These are phyloP conservation scores for Lecanicillium sp. DNA, from an alignment of 2,329 filamentous ascomycete genomes.

Conservation along the genomic window DNA sequence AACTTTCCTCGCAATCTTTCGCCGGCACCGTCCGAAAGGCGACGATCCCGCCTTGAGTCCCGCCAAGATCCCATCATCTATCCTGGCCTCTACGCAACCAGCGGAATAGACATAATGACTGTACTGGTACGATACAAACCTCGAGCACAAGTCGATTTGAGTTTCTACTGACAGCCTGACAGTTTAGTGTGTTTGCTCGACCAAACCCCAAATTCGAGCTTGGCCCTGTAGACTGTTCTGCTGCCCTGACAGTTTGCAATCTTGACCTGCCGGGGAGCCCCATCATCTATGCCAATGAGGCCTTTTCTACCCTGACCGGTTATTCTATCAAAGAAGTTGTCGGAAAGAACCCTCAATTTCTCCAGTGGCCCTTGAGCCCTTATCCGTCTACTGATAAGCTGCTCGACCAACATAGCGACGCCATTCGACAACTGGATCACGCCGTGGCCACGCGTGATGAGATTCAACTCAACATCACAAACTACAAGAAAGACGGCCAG, in stretches of 20 bases:
- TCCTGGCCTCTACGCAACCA: constrained; percentile 49
- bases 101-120: constrained; percentile 49
- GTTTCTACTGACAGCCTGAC: constrained; percentile 4
- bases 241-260: constrained; percentile 78
- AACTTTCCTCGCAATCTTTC: constrained; percentile 15
- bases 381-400: not conserved
- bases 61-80: constrained; percentile 45
- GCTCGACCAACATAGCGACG: constrained; percentile 38
- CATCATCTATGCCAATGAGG: constrained; percentile 78
- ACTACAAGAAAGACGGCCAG: constrained; percentile 76
- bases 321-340: constrained; percentile 69
- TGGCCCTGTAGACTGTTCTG: constrained; percentile 77
- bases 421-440: constrained; percentile 48
- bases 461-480: constrained; percentile 54
- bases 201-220: constrained; percentile 72
- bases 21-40: not conserved
- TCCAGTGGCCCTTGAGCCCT: constrained; percentile 65
- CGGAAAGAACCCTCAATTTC: constrained; percentile 76
- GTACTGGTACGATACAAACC: constrained; percentile 40
- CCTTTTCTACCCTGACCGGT: constrained; percentile 73
- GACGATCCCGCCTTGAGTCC: constrained; percentile 19
- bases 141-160: not conserved
- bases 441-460: constrained; percentile 41
- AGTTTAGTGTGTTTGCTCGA: constrained; percentile 60
- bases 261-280: constrained; percentile 66